Evolutionary conservation across 2,329 filamentous ascomycete genomes (phyloP), one percentile per base, ranked within the genome.

Genomic region (Corynespora cassiicola): DNA sequence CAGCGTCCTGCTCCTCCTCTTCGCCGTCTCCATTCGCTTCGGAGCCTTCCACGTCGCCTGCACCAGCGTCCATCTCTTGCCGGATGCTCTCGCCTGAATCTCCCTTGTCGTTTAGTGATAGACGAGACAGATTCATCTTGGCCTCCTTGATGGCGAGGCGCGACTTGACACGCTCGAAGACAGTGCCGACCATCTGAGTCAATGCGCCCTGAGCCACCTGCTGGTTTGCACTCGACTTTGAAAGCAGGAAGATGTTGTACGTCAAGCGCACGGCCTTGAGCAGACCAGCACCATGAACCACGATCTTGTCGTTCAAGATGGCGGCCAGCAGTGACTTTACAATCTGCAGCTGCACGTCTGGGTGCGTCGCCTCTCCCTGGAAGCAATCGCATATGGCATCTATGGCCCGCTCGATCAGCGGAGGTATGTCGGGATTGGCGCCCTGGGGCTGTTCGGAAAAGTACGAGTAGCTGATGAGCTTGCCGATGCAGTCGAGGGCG

Each of bases 301-400:
- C 90, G 51, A 97, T 96, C 74, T 97, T 99, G 75, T 99, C 94
- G 65, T 97, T 97, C 50, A 99, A 76, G 10, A 99, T 94, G 10
- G 95, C 95, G 10, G 94, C 91, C 43, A 99, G 76, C 43, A 99
- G 77, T 2, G 94, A 97, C 73, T 99, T 97, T 67, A 99, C 90
- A 56, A 99, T 99, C 72, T 99, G 94, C 57, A 97, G 82, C 70
- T 99, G 94, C 31, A 97, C 87, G 68, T 96, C 92, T 35, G 87
- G 81, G 3, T 90, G 85, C 0, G 95, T 99, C 2, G 88, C 88
- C 73, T 99, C 94, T 63, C 94, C 92, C 65, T 97, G 91, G 66
- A 99, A 99, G 69, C 94, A 99, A 65, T 97, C 92, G 77, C 94
- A 99, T 76, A 99, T 99, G 22, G 94, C 96, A 71, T 99, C 95